Base-by-base conservation (phyloP, 129 eudicot genomes). In the Arctium minus region DNA sequence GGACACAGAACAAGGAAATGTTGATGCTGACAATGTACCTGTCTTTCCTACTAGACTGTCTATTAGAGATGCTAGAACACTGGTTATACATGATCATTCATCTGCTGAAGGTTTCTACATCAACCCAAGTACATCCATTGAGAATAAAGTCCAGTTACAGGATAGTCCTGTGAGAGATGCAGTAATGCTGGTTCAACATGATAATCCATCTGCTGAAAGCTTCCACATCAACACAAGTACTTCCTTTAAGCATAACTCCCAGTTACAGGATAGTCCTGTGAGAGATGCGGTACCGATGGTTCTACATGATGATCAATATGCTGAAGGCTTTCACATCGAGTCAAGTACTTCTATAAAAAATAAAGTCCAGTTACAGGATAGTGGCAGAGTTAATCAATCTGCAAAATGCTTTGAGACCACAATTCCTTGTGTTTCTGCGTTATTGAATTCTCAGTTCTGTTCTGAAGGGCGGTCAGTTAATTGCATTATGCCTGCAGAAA, bases 91-190 rank as follows among this genome's bases (percentile, higher is more conserved):
- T 71, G 71, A 80, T 60, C 69, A 72, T 80, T 27, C 38, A 22
- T 72, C 56, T 80, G 56, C 38, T 72, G 84, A 80, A 71, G 39
- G 71, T 50, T 48, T 71, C 56, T 8, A 12, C 70, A 72, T 50
- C 83, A 13, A 48, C 71, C 73, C 73, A 65, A n/a, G 56, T 67
- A 67, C 82, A 37, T 78, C 82, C 73, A 22, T 27, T 29, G 31
- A 31, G 15, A 38, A 70, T 37, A 13, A 65, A 68, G 74, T n/a
- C 8, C 74, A 78, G 74, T 65, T 78, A 78, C 82, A 67, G 75
- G 67, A 17, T 56, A 56, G 67, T 56, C 67, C 29, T 56, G 67
- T 17, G 22, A 56, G 27, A 56, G 67, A 56, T 56, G 67, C 0
- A 8, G 67, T 56, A 56, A 56, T 17, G 29, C 27, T 56, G 67